phyloP scores from a whole-genome alignment of 768 basidiomycete genomes.

The Phylloporus scabripes region DNA sequence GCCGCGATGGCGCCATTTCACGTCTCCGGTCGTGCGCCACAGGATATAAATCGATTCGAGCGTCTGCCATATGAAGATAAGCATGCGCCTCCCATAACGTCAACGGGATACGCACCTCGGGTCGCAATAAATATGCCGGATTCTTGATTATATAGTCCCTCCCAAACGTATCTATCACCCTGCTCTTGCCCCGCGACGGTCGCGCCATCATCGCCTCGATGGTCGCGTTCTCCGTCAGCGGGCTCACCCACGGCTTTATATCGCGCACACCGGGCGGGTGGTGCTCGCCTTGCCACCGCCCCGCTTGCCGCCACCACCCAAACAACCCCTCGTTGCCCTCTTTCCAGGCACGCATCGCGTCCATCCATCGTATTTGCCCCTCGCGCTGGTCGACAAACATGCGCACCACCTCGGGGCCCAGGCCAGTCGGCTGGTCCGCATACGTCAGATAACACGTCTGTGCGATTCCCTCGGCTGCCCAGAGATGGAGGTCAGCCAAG shows the following conservation, averaged over 20 bases:
- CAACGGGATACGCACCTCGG: slow-evolving; percentile 57
- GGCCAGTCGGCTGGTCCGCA: slow-evolving; percentile 61
- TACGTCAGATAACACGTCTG: slow-evolving; percentile 71
- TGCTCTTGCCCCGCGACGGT: slow-evolving; percentile 1
- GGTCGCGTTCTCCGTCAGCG: slow-evolving; percentile 5
- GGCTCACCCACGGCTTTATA: slow-evolving; percentile 18
- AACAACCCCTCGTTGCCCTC: slow-evolving; percentile 11
- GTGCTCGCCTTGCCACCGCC: slow-evolving; percentile 29
- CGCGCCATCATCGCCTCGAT: slow-evolving; percentile 1
- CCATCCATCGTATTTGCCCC: slow-evolving; percentile 19
- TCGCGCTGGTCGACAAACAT: slow-evolving; percentile 12
- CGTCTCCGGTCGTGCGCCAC: slow-evolving; percentile 64
- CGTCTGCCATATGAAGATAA: slow-evolving; percentile 41
- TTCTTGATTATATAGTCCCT: slow-evolving; percentile 52
- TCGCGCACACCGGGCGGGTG: slow-evolving; percentile 50
- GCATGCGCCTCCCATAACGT: neutral
- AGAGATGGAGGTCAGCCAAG: slow-evolving; percentile 57
- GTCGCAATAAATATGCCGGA: slow-evolving; percentile 52
- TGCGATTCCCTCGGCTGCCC: slow-evolving; percentile 71
- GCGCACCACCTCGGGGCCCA: slow-evolving; percentile 52
- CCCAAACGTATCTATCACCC: slow-evolving; percentile 7
- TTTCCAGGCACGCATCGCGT: slow-evolving; percentile 43
- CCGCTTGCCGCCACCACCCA: neutral
- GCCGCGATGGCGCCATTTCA: slow-evolving; percentile 63
- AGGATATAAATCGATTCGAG: slow-evolving; percentile 68